Conservation (phyloP, 2,329 filamentous ascomycete species). For the Amauroascus verrucosus region DNA sequence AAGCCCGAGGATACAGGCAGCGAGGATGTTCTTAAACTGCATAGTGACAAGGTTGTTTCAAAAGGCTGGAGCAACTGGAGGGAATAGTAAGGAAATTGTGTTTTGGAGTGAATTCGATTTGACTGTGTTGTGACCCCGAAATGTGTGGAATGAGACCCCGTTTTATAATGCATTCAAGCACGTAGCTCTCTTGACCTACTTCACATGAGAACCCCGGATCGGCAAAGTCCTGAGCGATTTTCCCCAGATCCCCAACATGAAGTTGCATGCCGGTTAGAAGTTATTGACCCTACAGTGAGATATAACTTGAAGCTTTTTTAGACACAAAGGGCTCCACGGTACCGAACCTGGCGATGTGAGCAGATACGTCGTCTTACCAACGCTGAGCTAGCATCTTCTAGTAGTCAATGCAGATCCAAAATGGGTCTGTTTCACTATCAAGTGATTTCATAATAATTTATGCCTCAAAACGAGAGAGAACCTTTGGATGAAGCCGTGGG, state of each 20-base stretch:
- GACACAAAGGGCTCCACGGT: background rate
- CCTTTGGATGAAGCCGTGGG: background rate
- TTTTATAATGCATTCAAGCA: background rate
- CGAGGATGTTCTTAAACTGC: slow-evolving; percentile 5
- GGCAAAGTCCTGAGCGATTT: slow-evolving; percentile 4
- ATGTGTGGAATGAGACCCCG: background rate
- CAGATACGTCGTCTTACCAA: background rate
- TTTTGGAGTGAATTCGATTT: background rate
- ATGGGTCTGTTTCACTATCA: background rate
- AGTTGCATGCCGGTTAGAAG: background rate
- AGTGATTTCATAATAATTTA: background rate
- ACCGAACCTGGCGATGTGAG: background rate
- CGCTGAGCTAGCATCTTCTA: background rate
- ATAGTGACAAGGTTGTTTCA: slow-evolving; percentile 1
- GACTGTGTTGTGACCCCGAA: background rate
- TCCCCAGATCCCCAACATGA: background rate
- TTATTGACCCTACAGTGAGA: background rate
- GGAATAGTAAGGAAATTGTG: background rate
- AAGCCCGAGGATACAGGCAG: slow-evolving; percentile 5
- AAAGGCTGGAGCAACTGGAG: too few species aligned
- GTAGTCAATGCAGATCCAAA: background rate
- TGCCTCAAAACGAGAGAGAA: background rate
- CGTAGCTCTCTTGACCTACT: too few species aligned
- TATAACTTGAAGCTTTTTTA: background rate
- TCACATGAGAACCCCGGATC: background rate